A percentile compares a stretch with the other conserved stretches of the same genome.
These are phyloP conservation scores for Fonsecaea pugnacius DNA, from an alignment of 2,329 filamentous ascomycete species.

Conservation along the genomic window DNA sequence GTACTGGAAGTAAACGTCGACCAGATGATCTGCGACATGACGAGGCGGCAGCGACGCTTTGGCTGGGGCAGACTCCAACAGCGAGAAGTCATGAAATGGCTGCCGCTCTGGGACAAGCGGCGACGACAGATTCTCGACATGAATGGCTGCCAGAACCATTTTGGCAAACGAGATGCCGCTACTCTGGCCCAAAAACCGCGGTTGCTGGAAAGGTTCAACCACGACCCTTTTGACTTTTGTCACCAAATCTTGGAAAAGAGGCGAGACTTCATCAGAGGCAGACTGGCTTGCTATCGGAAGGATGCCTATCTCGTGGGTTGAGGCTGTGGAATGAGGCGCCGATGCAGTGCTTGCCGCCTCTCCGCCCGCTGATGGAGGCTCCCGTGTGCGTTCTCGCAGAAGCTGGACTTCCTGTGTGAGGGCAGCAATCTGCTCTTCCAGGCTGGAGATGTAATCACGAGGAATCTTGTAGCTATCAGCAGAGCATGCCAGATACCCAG, in stretches of 20 bases:
- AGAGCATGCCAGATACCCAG: conserved; percentile 6
- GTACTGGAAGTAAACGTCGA: conserved; percentile 44
- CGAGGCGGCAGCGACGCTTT: conserved; percentile 42
- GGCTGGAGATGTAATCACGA: conserved; percentile 37
- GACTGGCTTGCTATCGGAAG: not conserved
- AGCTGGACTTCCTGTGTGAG: conserved; percentile 32
- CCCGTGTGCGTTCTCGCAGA: conserved; percentile 23
- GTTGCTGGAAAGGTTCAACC: conserved; percentile 32
- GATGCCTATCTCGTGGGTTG: conserved; percentile 5
- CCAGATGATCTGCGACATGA: conserved; percentile 42
- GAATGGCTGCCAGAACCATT: conserved; percentile 43
- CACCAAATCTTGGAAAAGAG: conserved; percentile 15
- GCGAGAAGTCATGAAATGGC: conserved; percentile 15
- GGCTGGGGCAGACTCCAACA: conserved; percentile 10
- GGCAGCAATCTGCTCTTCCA: conserved; percentile 34
- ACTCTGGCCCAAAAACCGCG: conserved; percentile 43
- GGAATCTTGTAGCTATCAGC: conserved; percentile 26
- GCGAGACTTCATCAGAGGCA: conserved; percentile 11
- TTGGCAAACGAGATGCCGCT: conserved; percentile 44
- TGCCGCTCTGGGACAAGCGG: conserved; percentile 23
- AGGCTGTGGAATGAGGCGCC: not conserved
- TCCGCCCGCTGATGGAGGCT: conserved; percentile 1
- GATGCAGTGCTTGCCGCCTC: conserved; percentile 9
- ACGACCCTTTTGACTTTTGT: conserved; percentile 22
- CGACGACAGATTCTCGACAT: conserved; percentile 25